Evolutionary conservation across 805 yeast species (phyloP), one percentile per base, ranked within the genome.

Genomic region (Metschnikowia noctiluminum): DNA sequence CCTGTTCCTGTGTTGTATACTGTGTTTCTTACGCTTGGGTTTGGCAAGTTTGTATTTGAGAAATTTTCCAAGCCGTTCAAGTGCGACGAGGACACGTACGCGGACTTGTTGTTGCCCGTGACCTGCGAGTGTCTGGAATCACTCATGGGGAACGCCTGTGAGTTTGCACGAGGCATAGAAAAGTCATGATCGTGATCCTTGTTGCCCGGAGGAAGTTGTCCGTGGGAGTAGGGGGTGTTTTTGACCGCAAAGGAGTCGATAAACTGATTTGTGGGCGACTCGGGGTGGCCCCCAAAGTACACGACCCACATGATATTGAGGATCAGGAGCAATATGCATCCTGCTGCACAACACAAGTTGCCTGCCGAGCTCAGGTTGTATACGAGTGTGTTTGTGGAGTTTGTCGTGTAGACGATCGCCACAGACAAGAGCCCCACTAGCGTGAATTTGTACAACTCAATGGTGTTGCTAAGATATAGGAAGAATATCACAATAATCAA

Each of bases 201-300:
- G 48, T 55, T 53, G 15, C 54, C 58, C 26, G 55, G 48, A 53
- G 54, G 62, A 42, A 71, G 62, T 49, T 71, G 74, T 30, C 67
- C 71, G 48, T 69, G 74, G 26, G 60, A 54, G 50, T 61, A 70
- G 28, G 62, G 46, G 52, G 57, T 66, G 41, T 79, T 74, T 58
- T 71, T 80, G 47, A 84, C 68, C 0, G 92, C 83, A 59, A 85
- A 89, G 3, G 94, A 86, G 71, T 89, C 96, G 47, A 92, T 79
- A 73, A 84, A 87, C 60, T 85, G 82, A 63, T 88, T 89, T 9
- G 88, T 73, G 32, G 96, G 92, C n/a, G 95, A 84, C 44, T 87
- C 87, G 46, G 88, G 87, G 52, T 92, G 92, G 26, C 95, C 86
- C 28, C 98, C 98, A 63, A 85, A 88, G 68, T 89, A 91, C 51